phyloP scores from a whole-genome alignment of 768 basidiomycete genomes.

The Panus rudis region DNA sequence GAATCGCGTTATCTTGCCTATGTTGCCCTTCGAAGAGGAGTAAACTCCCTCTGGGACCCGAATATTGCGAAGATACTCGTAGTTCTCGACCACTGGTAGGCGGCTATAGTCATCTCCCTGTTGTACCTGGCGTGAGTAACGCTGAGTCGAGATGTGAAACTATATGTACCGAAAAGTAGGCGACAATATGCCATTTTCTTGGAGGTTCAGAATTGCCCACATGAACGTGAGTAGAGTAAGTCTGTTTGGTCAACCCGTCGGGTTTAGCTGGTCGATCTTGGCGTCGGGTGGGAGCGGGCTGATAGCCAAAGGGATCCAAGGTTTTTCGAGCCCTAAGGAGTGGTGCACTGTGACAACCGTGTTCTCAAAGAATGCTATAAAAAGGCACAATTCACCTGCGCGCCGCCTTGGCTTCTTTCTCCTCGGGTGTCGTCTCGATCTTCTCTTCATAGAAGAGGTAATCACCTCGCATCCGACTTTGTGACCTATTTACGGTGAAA shows the following conservation, averaged over 20 bases:
- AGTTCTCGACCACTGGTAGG: constrained; percentile 68
- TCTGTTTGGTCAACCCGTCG: constrained; percentile 81
- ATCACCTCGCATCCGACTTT: constrained; percentile 78
- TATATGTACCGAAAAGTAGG: constrained; percentile 64
- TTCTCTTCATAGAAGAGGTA: constrained; percentile 84
- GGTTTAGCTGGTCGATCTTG: constrained; percentile 75
- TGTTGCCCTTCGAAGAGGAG: constrained; percentile 51
- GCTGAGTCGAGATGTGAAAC: constrained; percentile 4
- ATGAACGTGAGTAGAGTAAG: constrained; percentile 71
- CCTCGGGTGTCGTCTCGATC: constrained; percentile 73
- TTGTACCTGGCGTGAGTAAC: not conserved
- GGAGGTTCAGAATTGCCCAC: constrained; percentile 49
- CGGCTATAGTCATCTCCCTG: constrained; percentile 64
- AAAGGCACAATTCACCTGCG: constrained; percentile 43
- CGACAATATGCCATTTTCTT: constrained; percentile 79
- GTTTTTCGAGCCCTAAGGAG: constrained; percentile 45
- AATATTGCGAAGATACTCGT: constrained; percentile 63
- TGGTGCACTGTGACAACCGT: constrained; percentile 3
- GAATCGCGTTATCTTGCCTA: constrained; percentile 19
- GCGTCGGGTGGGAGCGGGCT: constrained; percentile 56
- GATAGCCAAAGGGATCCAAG: constrained; percentile 50
- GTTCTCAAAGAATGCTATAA: not conserved
- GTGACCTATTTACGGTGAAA: constrained; percentile 46
- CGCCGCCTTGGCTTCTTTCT: constrained; percentile 74
- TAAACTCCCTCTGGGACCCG: constrained; percentile 68